These are phyloP conservation scores for Fagus sylvatica DNA, from an alignment of 306 rosid genomes.

Conservation along the genomic window DNA sequence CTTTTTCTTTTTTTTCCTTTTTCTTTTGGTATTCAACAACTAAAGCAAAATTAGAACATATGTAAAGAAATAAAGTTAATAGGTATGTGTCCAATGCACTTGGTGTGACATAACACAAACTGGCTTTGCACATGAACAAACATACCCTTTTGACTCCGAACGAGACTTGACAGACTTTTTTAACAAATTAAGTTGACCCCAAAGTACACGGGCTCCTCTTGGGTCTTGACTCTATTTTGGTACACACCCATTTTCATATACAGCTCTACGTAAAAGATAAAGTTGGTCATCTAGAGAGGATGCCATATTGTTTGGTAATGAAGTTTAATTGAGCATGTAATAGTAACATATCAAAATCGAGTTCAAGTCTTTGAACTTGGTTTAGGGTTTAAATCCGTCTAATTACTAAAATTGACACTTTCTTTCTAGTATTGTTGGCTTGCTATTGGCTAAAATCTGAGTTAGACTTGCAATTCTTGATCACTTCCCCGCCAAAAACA, in stretches of 20 bases:
- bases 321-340: no score
- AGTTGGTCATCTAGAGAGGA: no score
- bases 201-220: not conserved
- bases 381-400: no score
- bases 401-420: not conserved
- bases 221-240: not conserved
- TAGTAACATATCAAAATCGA: no score
- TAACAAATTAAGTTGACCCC: not conserved
- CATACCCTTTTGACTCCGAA: constrained; percentile 8
- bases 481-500: not conserved
- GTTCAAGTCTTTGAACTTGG: no score
- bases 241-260: not conserved
- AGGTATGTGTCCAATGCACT: not conserved
- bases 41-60: constrained; percentile 15
- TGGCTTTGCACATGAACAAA: constrained; percentile 16
- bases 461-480: not conserved
- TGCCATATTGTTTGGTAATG: no score
- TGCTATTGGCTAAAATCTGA: not conserved
- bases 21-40: constrained; percentile 25
- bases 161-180: constrained; percentile 4
- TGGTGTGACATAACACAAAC: not conserved
- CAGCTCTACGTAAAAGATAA: not conserved
- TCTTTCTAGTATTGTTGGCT: not conserved
- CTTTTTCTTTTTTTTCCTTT: not conserved
- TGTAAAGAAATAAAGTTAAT: not conserved